Base-by-base conservation (phyloP, 495 filamentous ascomycete species). In the Aspergillus kassunensis region DNA sequence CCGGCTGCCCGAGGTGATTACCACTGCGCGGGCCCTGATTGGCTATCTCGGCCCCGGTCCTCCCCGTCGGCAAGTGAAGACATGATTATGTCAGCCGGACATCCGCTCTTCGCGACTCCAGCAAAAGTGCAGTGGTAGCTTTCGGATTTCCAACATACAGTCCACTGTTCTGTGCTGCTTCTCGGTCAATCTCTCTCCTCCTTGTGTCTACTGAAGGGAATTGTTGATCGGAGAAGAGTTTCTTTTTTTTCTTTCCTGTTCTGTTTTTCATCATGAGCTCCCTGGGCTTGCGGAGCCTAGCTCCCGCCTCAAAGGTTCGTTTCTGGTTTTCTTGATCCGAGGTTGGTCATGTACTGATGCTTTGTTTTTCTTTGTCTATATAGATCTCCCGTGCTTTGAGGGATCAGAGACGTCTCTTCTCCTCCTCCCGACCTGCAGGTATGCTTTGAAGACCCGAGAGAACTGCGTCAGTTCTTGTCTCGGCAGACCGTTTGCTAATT, bases 371-470 rank as follows among this genome's bases (percentile, higher is more conserved):
- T 12, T 6, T n/a, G n/a, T n/a, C n/a, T 23, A 21, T 40, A 36
- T 56, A 81, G 74, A 69, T 75, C 55, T 75, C 72, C 54, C 75
- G 67, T 54, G 57, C 64, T 44, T 60, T 77, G 54, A 64, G 75
- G 57, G 65, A 73, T 61, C 79, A 87, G 64, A 77, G 76, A 58
- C 82, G 91, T 64, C 73, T 81, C 19, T 97, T 98, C 75, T 93
- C 92, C 51, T 88, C 88, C 35, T 90, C 92, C 48, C 80, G 84
- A 56, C 86, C 90, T 34, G 85, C 83, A 53, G 87, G 88, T 91
- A 83, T 57, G 82, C 59, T 65, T 65, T 64, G 57, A 42, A 24
- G 5, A 29, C 13, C 35, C 49, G 16, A 30, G 33, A 49, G 55
- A 39, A 48, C 43, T 48, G 55, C 51, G n/a, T n/a, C n/a, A n/a